Evolutionary conservation across 2,329 filamentous ascomycete species (phyloP).

Genomic region (Thermothelomyces thermophilus): DNA sequence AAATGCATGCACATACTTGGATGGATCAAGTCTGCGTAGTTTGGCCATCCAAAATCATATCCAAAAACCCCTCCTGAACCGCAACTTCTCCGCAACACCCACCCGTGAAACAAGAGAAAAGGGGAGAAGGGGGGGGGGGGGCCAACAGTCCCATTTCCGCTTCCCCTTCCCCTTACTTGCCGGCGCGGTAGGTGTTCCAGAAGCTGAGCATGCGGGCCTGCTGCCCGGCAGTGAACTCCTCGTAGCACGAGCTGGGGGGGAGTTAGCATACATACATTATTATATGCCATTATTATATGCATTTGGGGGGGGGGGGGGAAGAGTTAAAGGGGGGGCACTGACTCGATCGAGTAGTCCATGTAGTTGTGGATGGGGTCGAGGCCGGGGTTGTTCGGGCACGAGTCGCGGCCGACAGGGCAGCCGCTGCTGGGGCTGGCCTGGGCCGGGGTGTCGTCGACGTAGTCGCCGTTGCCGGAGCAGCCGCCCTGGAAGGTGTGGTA

Average conservation of each 20-base stretch:
- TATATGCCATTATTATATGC: slow-evolving; percentile 6
- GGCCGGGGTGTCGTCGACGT: slow-evolving; percentile 36
- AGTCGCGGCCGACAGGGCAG: slow-evolving; percentile 32
- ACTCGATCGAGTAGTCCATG: slow-evolving; percentile 35
- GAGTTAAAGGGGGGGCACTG: no score
- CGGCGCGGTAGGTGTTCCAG: slow-evolving; percentile 27
- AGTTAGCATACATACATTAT: neutral
- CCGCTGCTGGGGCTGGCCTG: slow-evolving; percentile 31
- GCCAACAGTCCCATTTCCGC: no score
- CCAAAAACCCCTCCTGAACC: no score
- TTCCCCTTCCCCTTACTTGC: slow-evolving; percentile 9
- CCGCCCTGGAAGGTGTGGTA: slow-evolving; percentile 40
- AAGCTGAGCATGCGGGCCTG: slow-evolving; percentile 29
- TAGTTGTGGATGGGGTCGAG: slow-evolving; percentile 33
- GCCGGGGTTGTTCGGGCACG: slow-evolving; percentile 28
- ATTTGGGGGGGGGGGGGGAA: no score
- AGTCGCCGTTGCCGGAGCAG: slow-evolving; percentile 34
- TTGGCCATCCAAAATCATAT: no score
- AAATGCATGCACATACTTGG: no score
- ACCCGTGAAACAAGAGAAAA: no score
- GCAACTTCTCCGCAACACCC: no score
- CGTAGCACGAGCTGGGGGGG: slow-evolving; percentile 30
- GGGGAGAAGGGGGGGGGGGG: no score
- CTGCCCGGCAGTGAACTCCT: slow-evolving; percentile 35
- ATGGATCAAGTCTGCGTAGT: no score